Evolutionary conservation across 1,284 basidiomycete species (phyloP).

Genomic region (Meira miltonrushii): DNA sequence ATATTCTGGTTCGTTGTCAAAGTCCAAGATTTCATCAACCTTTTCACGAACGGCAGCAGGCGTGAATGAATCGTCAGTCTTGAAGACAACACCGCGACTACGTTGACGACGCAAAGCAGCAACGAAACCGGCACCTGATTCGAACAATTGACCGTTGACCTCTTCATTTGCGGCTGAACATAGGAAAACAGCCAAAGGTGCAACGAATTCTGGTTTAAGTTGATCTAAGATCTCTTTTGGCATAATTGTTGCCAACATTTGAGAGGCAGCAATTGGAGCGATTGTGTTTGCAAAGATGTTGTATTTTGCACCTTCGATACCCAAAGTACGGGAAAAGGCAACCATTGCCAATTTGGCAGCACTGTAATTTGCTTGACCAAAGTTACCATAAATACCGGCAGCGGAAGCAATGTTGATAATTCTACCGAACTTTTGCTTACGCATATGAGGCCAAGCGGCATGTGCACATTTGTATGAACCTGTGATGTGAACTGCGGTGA

Average conservation of each 20-base stretch:
- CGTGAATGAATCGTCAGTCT: conserved; percentile 83
- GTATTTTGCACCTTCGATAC: conserved; percentile 79
- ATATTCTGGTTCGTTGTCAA: conserved; percentile 66
- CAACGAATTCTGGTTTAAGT: conserved; percentile 87
- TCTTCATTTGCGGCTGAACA: conserved; percentile 54
- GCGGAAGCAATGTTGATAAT: conserved; percentile 53
- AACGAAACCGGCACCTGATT: conserved; percentile 88
- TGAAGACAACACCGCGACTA: conserved; percentile 77
- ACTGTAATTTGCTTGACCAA: conserved; percentile 83
- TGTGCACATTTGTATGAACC: conserved; percentile 92
- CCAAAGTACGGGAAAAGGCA: conserved; percentile 80
- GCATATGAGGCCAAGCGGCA: conserved; percentile 92
- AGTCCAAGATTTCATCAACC: conserved; percentile 68
- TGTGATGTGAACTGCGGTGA: conserved; percentile 86
- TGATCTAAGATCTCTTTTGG: conserved; percentile 92
- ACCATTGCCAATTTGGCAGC: conserved; percentile 56
- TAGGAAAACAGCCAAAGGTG: conserved; percentile 63
- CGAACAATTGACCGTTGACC: conserved; percentile 80
- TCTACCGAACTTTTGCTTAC: conserved; percentile 66
- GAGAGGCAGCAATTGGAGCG: conserved; percentile 87
- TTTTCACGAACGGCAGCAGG: conserved; percentile 68
- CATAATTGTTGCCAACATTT: conserved; percentile 92
- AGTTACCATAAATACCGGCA: conserved; percentile 67
- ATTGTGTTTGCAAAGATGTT: conserved; percentile 82
- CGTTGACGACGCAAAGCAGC: conserved; percentile 92